Percentiles rank a stretch among this genome's conserved stretches.
These are phyloP conservation scores for Ciborinia camelliae DNA, from an alignment of 2,329 filamentous ascomycete species.

Conservation along the genomic window DNA sequence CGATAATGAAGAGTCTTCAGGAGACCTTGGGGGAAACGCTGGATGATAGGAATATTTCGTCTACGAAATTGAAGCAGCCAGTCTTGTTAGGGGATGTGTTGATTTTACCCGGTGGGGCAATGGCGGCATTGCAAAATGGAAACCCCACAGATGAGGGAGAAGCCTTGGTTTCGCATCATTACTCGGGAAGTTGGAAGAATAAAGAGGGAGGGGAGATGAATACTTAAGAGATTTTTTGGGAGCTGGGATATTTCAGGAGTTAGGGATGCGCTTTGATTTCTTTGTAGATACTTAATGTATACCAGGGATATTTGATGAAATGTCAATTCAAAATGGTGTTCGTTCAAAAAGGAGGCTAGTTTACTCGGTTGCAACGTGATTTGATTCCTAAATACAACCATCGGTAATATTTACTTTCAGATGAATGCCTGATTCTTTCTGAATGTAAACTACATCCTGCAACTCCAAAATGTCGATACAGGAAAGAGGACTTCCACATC, in stretches of 20 bases:
- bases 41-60: neutral
- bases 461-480: neutral
- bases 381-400: neutral
- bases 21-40: neutral
- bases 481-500: neutral
- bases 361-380: neutral
- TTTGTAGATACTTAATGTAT: neutral
- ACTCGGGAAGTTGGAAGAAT: neutral
- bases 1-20: neutral
- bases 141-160: neutral
- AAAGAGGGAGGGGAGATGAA: neutral
- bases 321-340: neutral
- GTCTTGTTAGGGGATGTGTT: neutral
- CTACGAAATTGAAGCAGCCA: neutral
- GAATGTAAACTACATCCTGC: neutral
- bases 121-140: neutral
- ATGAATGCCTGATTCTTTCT: neutral
- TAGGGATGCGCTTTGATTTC: neutral
- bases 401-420: neutral
- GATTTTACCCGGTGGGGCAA: neutral
- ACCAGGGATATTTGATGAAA: neutral
- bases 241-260: neutral
- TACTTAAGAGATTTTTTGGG: too few species aligned
- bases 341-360: neutral
- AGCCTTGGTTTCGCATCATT: neutral